phyloP scores from a whole-genome alignment of 139 green algal genomes.

The Yamagishiella unicocca region DNA sequence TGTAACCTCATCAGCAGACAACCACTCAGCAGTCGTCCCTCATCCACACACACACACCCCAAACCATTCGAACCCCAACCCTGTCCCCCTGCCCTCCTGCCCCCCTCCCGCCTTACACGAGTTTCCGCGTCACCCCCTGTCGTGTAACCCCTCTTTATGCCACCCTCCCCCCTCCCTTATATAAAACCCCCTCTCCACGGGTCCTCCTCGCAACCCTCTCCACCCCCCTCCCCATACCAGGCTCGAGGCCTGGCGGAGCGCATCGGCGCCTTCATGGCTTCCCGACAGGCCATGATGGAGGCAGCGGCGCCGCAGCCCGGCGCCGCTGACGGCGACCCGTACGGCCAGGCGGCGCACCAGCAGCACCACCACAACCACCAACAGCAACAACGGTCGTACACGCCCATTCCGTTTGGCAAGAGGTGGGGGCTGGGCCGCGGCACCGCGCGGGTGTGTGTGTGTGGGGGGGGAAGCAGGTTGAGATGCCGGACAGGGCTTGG shows the following conservation, averaged over 20 bases:
- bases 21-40: too few relatives aligned
- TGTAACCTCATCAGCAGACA: too few relatives aligned
- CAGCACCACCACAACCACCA: too few relatives aligned
- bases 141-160: neutral
- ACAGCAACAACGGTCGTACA: constrained; percentile 14
- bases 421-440: neutral
- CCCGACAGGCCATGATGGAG: constrained; percentile 29
- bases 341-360: neutral
- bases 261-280: constrained; percentile 43
- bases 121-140: neutral
- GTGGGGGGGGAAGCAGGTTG: neutral
- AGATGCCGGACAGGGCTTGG: too few relatives aligned
- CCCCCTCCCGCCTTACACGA: too few relatives aligned
- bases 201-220: neutral
- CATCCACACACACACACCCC: too few relatives aligned
- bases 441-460: neutral
- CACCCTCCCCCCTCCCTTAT: neutral
- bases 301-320: neutral
- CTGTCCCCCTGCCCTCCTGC: too few relatives aligned
- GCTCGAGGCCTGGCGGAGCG: constrained; percentile 48
- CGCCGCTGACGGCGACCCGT: neutral
- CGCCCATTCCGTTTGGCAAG: constrained; percentile 25
- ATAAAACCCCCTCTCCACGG: too few relatives aligned
- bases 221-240: neutral
- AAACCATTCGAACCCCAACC: too few relatives aligned